A percentile compares a stretch with the other conserved stretches of the same genome.
Conservation (phyloP, 495 filamentous ascomycete genomes). For the Penicillium arizonense region DNA sequence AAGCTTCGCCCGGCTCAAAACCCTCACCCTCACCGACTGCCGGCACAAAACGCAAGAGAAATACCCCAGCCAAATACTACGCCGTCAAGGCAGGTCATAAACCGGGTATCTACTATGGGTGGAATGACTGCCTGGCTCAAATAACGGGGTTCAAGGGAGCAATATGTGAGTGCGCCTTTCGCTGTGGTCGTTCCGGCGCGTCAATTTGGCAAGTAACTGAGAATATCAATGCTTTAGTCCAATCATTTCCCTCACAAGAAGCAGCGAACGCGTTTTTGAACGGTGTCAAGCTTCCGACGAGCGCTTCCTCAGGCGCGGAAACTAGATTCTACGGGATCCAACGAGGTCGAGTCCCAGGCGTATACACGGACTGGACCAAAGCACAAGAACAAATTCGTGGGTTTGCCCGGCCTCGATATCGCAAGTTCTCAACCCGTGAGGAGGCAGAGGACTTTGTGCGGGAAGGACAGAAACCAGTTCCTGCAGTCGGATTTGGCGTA, state of each 20-base stretch:
- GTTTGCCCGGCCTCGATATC: slow-evolving; percentile 74
- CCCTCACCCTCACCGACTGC: slow-evolving; percentile 38
- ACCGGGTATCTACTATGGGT: slow-evolving; percentile 86
- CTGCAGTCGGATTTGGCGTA: slow-evolving; percentile 24
- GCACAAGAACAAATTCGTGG: slow-evolving; percentile 76
- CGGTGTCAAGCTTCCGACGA: slow-evolving; percentile 48
- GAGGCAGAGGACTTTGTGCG: slow-evolving; percentile 78
- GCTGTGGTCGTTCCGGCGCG: not conserved
- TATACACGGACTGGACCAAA: slow-evolving; percentile 85
- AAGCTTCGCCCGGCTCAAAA: slow-evolving; percentile 26
- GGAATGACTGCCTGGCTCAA: slow-evolving; percentile 77
- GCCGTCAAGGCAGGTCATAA: slow-evolving; percentile 74
- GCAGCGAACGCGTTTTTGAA: slow-evolving; percentile 78
- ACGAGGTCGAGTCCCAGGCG: slow-evolving; percentile 74
- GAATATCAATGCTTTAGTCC: slow-evolving; percentile 52
- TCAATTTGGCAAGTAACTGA: slow-evolving; percentile 7
- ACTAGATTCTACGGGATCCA: slow-evolving; percentile 80
- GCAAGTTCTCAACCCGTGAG: slow-evolving; percentile 70
- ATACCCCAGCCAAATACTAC: slow-evolving; percentile 71
- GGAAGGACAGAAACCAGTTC: slow-evolving; percentile 36
- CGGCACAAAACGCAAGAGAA: slow-evolving; percentile 66
- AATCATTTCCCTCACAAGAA: slow-evolving; percentile 72
- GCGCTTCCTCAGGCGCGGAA: slow-evolving; percentile 23
- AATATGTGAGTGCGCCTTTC: slow-evolving; percentile 58
- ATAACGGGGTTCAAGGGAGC: slow-evolving; percentile 84